phyloP scores from a whole-genome alignment of 2,329 filamentous ascomycete genomes.

The Achaetomium macrosporum region DNA sequence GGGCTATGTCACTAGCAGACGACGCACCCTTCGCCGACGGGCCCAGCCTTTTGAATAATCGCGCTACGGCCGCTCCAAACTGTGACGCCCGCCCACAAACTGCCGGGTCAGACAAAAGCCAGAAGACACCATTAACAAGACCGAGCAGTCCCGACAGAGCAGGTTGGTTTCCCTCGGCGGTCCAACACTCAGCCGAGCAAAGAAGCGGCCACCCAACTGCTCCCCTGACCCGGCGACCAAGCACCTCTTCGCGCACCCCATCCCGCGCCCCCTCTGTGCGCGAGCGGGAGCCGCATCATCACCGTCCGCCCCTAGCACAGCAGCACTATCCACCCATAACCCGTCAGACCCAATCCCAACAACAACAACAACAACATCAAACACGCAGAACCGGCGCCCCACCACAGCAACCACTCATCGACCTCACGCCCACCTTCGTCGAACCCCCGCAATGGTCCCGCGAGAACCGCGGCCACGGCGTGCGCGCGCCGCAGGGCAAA shows the following conservation, averaged over 20 bases:
- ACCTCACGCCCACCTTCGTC: slow-evolving; percentile 22
- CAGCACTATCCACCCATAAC: slow-evolving; percentile 23
- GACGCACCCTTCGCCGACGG: slow-evolving; percentile 48
- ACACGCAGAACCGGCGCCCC: background rate
- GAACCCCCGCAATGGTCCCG: slow-evolving; percentile 25
- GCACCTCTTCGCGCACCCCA: slow-evolving; percentile 11
- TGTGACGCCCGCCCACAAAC: slow-evolving; percentile 4
- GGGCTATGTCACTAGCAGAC: slow-evolving; percentile 23
- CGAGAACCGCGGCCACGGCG: slow-evolving; percentile 20
- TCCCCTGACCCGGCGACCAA: slow-evolving; percentile 9
- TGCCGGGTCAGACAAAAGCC: slow-evolving; percentile 22
- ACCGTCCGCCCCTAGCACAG: slow-evolving; percentile 32
- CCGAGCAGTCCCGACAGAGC: slow-evolving; percentile 10
- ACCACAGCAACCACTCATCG: slow-evolving; percentile 22
- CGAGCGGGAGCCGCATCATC: background rate
- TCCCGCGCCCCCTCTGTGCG: slow-evolving; percentile 7
- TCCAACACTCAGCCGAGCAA: slow-evolving; percentile 26
- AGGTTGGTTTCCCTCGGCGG: slow-evolving; percentile 36
- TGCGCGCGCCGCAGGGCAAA: slow-evolving; percentile 18
- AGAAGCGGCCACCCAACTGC: slow-evolving; percentile 4
- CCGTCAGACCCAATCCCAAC: slow-evolving; percentile 7
- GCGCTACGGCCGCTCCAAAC: background rate
- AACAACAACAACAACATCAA: background rate
- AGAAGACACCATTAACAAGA: slow-evolving; percentile 13
- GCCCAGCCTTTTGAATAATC: slow-evolving; percentile 49